These are phyloP conservation scores for Fistulifera pelliculosa DNA, from an alignment of 108 stramenopile species.

Conservation along the genomic window DNA sequence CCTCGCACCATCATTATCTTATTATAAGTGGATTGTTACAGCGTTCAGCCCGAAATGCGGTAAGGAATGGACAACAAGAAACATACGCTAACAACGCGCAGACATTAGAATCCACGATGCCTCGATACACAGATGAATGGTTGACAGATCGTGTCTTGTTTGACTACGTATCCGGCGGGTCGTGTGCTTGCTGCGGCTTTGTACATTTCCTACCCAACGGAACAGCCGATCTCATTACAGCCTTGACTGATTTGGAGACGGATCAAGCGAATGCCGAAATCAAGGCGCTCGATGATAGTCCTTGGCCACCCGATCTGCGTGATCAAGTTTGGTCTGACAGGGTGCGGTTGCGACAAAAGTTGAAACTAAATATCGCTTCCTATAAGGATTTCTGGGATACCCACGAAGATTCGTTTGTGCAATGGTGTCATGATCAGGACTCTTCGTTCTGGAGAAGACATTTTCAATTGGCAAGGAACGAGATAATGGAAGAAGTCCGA, in stretches of 20 bases:
- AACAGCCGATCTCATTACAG: constrained; percentile 52
- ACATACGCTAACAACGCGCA: too few relatives aligned
- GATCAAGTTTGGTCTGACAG: constrained; percentile 83
- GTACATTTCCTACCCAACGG: constrained; percentile 56
- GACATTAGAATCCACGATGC: constrained; percentile 28
- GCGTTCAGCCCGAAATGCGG: too few relatives aligned
- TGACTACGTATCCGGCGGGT: constrained; percentile 67
- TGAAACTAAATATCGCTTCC: constrained; percentile 64
- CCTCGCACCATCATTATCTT: too few relatives aligned
- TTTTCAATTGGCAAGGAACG: constrained; percentile 64
- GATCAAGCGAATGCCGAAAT: constrained; percentile 65
- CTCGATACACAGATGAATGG: constrained; percentile 75
- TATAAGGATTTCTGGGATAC: constrained; percentile 57
- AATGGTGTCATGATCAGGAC: constrained; percentile 29
- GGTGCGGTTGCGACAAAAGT: constrained; percentile 56
- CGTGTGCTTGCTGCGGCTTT: constrained; percentile 68
- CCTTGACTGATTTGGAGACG: constrained; percentile 78
- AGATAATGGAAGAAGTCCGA: constrained; percentile 45
- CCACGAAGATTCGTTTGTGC: constrained; percentile 18
- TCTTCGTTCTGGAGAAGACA: constrained; percentile 20
- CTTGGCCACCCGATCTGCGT: constrained; percentile 58
- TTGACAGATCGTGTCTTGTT: constrained; percentile 77
- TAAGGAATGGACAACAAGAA: too few relatives aligned
- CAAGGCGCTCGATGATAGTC: constrained; percentile 36
- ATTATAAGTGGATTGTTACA: too few relatives aligned